phyloP scores from a whole-genome alignment of 2,329 filamentous ascomycete species.

The Microsporum canis region DNA sequence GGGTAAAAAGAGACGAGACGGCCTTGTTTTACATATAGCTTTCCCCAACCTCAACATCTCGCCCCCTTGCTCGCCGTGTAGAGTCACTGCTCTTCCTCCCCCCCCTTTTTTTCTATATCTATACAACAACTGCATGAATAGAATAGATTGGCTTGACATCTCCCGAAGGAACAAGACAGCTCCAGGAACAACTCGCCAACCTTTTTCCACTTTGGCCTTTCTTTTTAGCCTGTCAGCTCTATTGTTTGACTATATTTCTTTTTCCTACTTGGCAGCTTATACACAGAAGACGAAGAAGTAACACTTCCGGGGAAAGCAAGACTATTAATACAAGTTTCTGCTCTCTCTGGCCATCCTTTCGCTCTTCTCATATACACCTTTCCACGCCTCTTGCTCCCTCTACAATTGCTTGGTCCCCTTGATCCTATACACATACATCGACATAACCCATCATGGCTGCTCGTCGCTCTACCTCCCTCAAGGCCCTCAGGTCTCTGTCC shows the following conservation, averaged over 20 bases:
- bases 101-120: too few relatives aligned
- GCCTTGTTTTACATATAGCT: neutral
- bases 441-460: constrained; percentile 32
- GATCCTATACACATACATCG: neutral
- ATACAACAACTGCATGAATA: too few relatives aligned
- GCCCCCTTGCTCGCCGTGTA: neutral
- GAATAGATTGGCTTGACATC: too few relatives aligned
- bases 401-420: neutral
- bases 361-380: neutral
- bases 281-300: neutral
- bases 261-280: neutral
- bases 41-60: neutral
- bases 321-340: too few relatives aligned
- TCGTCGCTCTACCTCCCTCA: constrained; percentile 35
- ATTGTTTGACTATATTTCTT: neutral
- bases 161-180: too few relatives aligned
- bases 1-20: neutral
- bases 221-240: neutral
- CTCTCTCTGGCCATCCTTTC: neutral
- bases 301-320: too few relatives aligned
- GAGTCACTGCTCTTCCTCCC: neutral
- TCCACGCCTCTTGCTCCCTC: neutral
- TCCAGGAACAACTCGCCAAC: neutral
- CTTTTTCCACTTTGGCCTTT: neutral
- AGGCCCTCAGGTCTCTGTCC: constrained; percentile 35